A percentile compares a stretch with the other conserved stretches of the same genome.
phyloP scores from a whole-genome alignment of 129 eudicot species.

The Chrysanthemum makinoi region DNA sequence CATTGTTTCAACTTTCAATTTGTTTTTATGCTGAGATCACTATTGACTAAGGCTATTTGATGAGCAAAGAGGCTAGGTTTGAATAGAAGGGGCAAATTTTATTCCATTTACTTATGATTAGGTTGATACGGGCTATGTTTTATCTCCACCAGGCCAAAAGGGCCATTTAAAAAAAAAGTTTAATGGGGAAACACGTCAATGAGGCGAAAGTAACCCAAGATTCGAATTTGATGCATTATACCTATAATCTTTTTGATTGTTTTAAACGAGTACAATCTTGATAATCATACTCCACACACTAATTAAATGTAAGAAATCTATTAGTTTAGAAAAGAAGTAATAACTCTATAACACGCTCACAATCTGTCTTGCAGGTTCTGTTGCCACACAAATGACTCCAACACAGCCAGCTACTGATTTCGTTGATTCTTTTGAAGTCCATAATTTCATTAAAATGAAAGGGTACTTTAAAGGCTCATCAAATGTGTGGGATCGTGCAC shows the following conservation, averaged over 20 bases:
- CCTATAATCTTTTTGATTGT: no score
- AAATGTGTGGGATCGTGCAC: constrained; percentile 44
- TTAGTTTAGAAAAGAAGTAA: no score
- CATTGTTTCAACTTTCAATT: background rate
- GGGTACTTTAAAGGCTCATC: constrained; percentile 70
- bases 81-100: background rate
- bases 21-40: background rate
- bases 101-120: background rate
- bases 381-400: constrained; percentile 53
- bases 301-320: no score
- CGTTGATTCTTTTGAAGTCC: constrained; percentile 56
- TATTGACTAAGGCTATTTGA: constrained; percentile 4
- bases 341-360: constrained; percentile 8
- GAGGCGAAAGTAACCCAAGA: no score
- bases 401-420: constrained; percentile 49
- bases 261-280: no score
- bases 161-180: no score
- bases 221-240: no score
- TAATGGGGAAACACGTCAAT: no score
- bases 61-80: constrained; percentile 11
- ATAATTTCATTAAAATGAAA: constrained; percentile 45
- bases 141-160: no score
- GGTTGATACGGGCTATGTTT: background rate
- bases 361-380: constrained; percentile 48
- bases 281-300: no score